Conservation (phyloP, 306 rosid genomes). For the Mimosa pudica region DNA sequence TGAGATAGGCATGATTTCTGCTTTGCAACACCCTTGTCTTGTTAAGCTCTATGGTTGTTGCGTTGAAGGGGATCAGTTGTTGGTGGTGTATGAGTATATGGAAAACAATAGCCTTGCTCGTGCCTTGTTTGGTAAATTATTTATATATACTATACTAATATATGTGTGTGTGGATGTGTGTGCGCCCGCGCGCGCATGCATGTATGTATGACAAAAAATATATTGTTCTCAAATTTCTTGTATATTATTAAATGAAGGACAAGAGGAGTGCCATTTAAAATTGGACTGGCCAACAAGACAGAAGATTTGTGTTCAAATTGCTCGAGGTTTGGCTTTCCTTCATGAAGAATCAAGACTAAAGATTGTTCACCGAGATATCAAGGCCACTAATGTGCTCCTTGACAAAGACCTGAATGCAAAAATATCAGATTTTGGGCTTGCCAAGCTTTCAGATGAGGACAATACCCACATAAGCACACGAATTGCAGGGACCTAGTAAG, state of each 20-base stretch:
- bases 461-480: slow-evolving; percentile 63
- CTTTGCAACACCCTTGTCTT: slow-evolving; percentile 49
- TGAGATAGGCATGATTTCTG: slow-evolving; percentile 54
- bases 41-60: slow-evolving; percentile 55
- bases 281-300: slow-evolving; percentile 61
- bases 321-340: slow-evolving; percentile 64
- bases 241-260: slow-evolving; percentile 35
- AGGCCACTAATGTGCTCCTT: slow-evolving; percentile 64
- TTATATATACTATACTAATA: background rate
- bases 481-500: slow-evolving; percentile 59
- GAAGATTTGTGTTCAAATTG: slow-evolving; percentile 62
- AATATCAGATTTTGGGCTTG: slow-evolving; percentile 68
- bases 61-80: slow-evolving; percentile 44
- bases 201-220: background rate
- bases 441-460: slow-evolving; percentile 65
- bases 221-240: slow-evolving; percentile 8
- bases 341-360: slow-evolving; percentile 71
- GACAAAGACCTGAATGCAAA: slow-evolving; percentile 63
- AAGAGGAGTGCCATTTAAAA: slow-evolving; percentile 21
- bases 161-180: no score
- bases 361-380: slow-evolving; percentile 73
- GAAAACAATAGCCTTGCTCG: slow-evolving; percentile 52
- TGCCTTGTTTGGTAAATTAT: slow-evolving; percentile 44
- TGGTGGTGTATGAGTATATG: slow-evolving; percentile 51
- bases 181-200: no score